Percentiles rank a stretch among this genome's conserved stretches.
Evolutionary conservation across 2,329 filamentous ascomycete genomes (phyloP).

Genomic region (Phyllosticta paracitricarpa): DNA sequence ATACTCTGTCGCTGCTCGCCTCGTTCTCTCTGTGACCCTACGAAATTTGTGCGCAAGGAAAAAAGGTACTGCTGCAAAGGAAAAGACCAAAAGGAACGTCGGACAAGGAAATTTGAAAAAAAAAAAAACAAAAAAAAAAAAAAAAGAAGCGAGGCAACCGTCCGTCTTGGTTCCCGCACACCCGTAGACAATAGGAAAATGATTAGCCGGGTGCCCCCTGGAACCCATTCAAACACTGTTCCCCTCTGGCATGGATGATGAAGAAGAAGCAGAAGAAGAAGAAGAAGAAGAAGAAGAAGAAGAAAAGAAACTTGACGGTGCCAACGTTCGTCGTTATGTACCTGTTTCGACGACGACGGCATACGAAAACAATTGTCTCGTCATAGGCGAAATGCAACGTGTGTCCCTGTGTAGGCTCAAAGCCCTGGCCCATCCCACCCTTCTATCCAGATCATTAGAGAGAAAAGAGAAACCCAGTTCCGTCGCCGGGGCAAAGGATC

Average conservation of each 20-base stretch:
- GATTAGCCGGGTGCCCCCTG: background rate
- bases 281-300: background rate
- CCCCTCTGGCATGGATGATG: background rate
- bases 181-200: background rate
- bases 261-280: no score
- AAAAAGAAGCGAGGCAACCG: background rate
- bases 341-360: background rate
- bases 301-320: constrained; percentile 2
- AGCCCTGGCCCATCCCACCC: constrained; percentile 9
- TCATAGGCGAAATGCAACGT: constrained; percentile 8
- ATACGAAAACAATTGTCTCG: constrained; percentile 7
- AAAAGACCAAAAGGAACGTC: constrained; percentile 18
- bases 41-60: background rate
- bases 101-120: constrained; percentile 13
- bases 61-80: background rate
- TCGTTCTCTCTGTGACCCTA: background rate
- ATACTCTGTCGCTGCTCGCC: background rate
- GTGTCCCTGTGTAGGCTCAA: constrained; percentile 6
- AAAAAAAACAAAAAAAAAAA: constrained; percentile 6
- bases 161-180: background rate
- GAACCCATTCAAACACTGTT: background rate
- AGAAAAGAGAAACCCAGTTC: background rate
- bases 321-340: constrained; percentile 7
- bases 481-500: background rate
- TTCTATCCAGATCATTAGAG: constrained; percentile 11